Evolutionary conservation across 2,329 filamentous ascomycete genomes (phyloP).

Genomic region (Phyllosticta paracitricarpa): DNA sequence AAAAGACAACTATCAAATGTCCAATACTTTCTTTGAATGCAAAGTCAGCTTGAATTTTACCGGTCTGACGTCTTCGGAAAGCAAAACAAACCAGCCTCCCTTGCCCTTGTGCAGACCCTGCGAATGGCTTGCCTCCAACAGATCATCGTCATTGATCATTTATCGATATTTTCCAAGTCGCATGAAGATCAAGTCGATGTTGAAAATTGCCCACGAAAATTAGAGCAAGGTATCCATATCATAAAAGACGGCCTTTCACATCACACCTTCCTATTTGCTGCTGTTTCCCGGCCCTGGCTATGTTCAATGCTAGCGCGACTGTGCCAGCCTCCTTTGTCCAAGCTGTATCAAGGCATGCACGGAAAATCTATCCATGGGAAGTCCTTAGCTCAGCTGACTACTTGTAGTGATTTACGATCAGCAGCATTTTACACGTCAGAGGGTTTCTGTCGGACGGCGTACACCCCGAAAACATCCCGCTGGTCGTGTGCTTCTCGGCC

Average conservation of each 20-base stretch:
- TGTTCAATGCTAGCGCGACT: background rate
- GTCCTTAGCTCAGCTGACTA: background rate
- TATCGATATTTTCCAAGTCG: background rate
- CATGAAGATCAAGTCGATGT: background rate
- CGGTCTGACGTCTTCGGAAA: background rate
- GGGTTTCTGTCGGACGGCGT: background rate
- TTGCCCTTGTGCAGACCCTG: background rate
- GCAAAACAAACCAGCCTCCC: background rate
- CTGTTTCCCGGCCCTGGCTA: background rate
- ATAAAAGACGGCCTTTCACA: background rate
- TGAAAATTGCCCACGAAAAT: background rate
- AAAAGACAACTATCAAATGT: background rate
- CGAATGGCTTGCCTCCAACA: background rate
- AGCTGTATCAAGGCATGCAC: background rate
- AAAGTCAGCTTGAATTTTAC: background rate
- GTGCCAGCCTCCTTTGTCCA: background rate
- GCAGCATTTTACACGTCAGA: background rate
- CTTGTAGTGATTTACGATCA: background rate
- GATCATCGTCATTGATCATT: background rate
- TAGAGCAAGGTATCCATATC: background rate
- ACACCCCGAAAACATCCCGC: background rate
- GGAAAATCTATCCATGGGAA: background rate
- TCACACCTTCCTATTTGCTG: background rate
- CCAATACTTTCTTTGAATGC: background rate
- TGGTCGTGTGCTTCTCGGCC: slow-evolving; percentile 1